phyloP scores from a whole-genome alignment of 1,284 basidiomycete species.

The Volvariella volvacea region DNA sequence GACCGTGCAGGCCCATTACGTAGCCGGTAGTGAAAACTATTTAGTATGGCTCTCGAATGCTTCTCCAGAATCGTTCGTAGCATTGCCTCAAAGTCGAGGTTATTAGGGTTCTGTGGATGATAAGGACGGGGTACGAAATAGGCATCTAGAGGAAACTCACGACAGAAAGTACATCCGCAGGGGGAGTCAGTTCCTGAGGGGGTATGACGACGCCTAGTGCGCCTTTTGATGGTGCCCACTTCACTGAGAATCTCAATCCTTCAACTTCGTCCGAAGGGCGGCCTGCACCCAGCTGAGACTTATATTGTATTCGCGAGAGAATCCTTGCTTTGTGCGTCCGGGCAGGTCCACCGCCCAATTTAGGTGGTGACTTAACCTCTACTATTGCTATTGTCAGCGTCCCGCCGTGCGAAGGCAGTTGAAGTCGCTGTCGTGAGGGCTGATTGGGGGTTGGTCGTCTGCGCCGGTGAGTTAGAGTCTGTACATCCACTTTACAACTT shows the following conservation, averaged over 20 bases:
- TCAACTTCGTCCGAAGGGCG: conserved; percentile 69
- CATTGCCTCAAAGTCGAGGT: conserved; percentile 66
- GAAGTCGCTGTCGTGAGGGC: conserved; percentile 28
- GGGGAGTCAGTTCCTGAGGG: conserved; percentile 31
- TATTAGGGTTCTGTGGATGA: conserved; percentile 46
- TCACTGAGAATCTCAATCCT: conserved; percentile 49
- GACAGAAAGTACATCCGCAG: conserved; percentile 30
- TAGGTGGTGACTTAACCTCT: conserved; percentile 28
- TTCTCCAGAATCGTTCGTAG: conserved; percentile 50
- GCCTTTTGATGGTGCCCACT: conserved; percentile 60
- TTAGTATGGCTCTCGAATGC: conserved; percentile 57
- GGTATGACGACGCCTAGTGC: conserved; percentile 52
- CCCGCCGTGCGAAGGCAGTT: conserved; percentile 52
- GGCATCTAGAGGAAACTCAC: conserved; percentile 31
- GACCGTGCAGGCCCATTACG: conserved; percentile 39
- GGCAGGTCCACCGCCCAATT: conserved; percentile 30
- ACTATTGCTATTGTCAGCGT: conserved; percentile 39
- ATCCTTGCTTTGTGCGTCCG: conserved; percentile 46
- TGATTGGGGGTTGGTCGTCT: conserved; percentile 37
- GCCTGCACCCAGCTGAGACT: conserved; percentile 44
- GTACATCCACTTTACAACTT: conserved; percentile 18
- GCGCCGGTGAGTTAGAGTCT: neutral
- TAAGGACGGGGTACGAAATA: conserved; percentile 2
- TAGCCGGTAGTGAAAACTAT: conserved; percentile 45
- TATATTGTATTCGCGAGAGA: conserved; percentile 55